These are phyloP conservation scores for Naganishia onofrii DNA, from an alignment of 768 basidiomycete genomes.

Conservation along the genomic window DNA sequence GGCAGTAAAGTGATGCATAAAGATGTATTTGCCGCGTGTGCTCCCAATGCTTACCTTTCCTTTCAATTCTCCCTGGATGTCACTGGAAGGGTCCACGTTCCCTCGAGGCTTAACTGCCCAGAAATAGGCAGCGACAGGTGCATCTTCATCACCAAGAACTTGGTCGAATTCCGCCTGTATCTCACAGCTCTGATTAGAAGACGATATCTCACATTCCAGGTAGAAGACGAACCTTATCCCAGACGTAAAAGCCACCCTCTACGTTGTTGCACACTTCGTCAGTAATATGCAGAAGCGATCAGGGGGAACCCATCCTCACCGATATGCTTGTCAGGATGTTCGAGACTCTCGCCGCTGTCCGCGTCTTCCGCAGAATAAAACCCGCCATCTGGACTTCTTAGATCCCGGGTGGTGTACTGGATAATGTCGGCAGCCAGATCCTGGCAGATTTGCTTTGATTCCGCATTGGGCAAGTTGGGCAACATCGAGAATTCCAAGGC, in stretches of 20 bases:
- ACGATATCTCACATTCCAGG: not conserved
- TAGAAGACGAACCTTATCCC: constrained; percentile 37
- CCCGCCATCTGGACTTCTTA: constrained; percentile 51
- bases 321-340: constrained; percentile 40
- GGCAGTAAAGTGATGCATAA: not conserved
- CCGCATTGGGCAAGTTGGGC: constrained; percentile 29
- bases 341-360: constrained; percentile 51
- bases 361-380: constrained; percentile 56
- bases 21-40: not conserved
- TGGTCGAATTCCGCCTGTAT: constrained; percentile 47
- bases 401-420: constrained; percentile 51
- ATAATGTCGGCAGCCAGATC: constrained; percentile 52
- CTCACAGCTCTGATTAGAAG: not conserved
- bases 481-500: constrained; percentile 39
- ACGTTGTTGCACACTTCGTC: constrained; percentile 11
- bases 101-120: constrained; percentile 52
- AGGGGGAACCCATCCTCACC: constrained; percentile 32
- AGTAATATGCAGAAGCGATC: not conserved
- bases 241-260: constrained; percentile 56
- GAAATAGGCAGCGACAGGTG: constrained; percentile 48
- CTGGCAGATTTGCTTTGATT: constrained; percentile 36
- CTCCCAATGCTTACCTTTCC: constrained; percentile 41
- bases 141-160: constrained; percentile 43
- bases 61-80: constrained; percentile 53
- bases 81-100: constrained; percentile 53